Percentiles rank a stretch among this genome's conserved stretches.
Evolutionary conservation across 441 rosid genomes (phyloP).

Genomic region (Erodium trifolium): DNA sequence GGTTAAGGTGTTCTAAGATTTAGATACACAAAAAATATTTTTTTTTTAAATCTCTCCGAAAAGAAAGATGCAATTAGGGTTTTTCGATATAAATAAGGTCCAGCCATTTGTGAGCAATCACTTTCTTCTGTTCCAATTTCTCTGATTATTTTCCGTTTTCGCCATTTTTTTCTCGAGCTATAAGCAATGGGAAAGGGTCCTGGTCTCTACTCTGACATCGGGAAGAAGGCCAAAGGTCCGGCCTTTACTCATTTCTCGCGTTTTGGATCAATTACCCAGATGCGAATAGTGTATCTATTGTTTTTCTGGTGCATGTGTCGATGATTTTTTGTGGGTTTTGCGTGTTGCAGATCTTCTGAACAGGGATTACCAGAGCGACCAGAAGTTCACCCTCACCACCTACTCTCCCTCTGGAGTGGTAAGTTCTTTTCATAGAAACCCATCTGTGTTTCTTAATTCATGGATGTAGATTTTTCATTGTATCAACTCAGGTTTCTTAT

Average conservation of each 20-base stretch:
- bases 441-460: not conserved
- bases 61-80: not conserved
- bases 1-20: not conserved
- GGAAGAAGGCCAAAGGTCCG: slow-evolving; percentile 70
- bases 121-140: not conserved
- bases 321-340: not conserved
- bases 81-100: not conserved
- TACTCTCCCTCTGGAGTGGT: slow-evolving; percentile 78
- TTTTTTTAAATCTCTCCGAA: not conserved
- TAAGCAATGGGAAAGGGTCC: slow-evolving; percentile 71
- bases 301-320: not conserved
- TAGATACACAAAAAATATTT: not conserved
- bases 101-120: not conserved
- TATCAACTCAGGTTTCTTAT: not conserved
- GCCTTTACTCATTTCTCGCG: not conserved
- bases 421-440: slow-evolving; percentile 24
- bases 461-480: not conserved
- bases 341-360: slow-evolving; percentile 55
- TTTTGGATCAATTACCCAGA: not conserved
- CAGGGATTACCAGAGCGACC: slow-evolving; percentile 89
- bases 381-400: slow-evolving; percentile 70
- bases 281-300: not conserved
- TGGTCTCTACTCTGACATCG: slow-evolving; percentile 71
- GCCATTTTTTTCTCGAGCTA: not conserved
- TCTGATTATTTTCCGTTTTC: not conserved